phyloP scores from a whole-genome alignment of 306 rosid species.

The Fagus sylvatica region DNA sequence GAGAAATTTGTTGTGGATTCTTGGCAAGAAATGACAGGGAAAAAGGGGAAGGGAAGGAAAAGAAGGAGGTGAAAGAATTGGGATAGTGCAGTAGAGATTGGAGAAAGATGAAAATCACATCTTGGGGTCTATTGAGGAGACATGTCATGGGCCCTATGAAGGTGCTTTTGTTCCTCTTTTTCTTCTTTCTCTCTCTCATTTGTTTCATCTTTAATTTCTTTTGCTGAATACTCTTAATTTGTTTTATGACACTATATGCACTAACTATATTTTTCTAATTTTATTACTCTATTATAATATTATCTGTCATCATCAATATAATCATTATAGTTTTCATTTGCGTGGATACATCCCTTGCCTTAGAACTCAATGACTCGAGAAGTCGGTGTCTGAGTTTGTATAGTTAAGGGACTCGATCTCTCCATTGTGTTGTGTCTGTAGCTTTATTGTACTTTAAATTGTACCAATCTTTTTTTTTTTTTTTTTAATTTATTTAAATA shows the following conservation, averaged over 20 bases:
- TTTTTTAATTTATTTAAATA: too few species aligned
- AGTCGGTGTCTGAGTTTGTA: conserved; percentile 33
- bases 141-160: conserved; percentile 66
- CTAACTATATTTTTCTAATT: conserved; percentile 18
- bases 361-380: conserved; percentile 24
- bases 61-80: conserved; percentile 34
- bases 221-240: neutral
- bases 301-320: conserved; percentile 36
- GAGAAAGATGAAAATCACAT: conserved; percentile 66
- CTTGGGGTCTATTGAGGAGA: conserved; percentile 76
- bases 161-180: conserved; percentile 61
- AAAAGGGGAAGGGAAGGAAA: conserved; percentile 8
- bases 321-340: conserved; percentile 42
- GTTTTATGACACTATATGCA: conserved; percentile 28
- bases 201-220: conserved; percentile 6
- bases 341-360: conserved; percentile 4
- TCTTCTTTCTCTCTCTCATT: neutral
- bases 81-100: conserved; percentile 51
- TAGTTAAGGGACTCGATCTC: conserved; percentile 11
- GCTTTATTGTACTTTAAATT: too few species aligned
- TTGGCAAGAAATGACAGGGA: conserved; percentile 23
- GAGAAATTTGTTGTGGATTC: conserved; percentile 21
- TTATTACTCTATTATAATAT: neutral
- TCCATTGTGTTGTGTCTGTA: too few species aligned
- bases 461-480: too few species aligned